phyloP scores from a whole-genome alignment of 495 filamentous ascomycete genomes.

The Aspergillus steynii region DNA sequence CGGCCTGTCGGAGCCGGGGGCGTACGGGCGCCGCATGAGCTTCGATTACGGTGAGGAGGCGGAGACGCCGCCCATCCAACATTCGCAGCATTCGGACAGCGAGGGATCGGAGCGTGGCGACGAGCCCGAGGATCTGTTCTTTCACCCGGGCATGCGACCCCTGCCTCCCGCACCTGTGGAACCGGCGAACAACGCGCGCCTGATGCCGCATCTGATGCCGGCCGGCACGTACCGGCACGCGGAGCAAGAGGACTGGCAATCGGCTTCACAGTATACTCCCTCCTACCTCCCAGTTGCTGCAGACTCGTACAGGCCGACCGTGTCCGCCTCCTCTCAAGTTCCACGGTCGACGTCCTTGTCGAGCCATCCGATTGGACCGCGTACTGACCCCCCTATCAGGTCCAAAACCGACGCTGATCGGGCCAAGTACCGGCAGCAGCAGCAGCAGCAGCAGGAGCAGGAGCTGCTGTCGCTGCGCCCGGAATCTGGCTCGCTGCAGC shows the following conservation, averaged over 20 bases:
- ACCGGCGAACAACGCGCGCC: slow-evolving; percentile 42
- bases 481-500: slow-evolving; percentile 38
- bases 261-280: slow-evolving; percentile 42
- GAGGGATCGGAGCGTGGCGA: slow-evolving; percentile 55
- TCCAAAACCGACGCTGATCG: slow-evolving; percentile 93
- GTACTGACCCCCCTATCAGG: slow-evolving; percentile 76
- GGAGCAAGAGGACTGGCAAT: slow-evolving; percentile 37
- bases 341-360: slow-evolving; percentile 86
- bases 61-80: slow-evolving; percentile 49
- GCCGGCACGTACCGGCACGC: slow-evolving; percentile 54
- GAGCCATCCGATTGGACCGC: slow-evolving; percentile 77
- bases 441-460: slow-evolving; percentile 53
- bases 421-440: slow-evolving; percentile 59
- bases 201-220: slow-evolving; percentile 53
- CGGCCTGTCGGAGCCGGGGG: slow-evolving; percentile 72
- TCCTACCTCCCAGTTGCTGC: slow-evolving; percentile 44
- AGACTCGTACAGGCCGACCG: slow-evolving; percentile 46
- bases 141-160: slow-evolving; percentile 82
- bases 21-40: slow-evolving; percentile 68
- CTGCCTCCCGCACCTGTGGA: slow-evolving; percentile 76
- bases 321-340: slow-evolving; percentile 55
- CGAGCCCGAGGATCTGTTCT: slow-evolving; percentile 87
- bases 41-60: slow-evolving; percentile 92
- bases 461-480: slow-evolving; percentile 9
- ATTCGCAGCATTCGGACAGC: slow-evolving; percentile 52